Evolutionary conservation across 2,329 filamentous ascomycete genomes (phyloP).

Genomic region (Esteya vermicola): DNA sequence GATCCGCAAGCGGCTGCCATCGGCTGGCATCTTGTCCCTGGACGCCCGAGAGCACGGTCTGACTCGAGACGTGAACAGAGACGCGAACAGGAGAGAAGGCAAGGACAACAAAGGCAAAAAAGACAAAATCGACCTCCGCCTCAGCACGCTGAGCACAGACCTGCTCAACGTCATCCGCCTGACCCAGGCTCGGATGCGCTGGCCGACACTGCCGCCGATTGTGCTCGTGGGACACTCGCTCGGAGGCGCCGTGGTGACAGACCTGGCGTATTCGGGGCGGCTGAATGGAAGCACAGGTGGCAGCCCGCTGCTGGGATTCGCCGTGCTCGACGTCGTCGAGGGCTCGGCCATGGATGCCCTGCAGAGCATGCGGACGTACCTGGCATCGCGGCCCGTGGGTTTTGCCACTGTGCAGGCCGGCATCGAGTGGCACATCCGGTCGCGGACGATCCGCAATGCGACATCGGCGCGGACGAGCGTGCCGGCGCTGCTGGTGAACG

Average conservation of each 20-base stretch:
- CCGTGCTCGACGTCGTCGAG: constrained; percentile 89
- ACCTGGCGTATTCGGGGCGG: constrained; percentile 55
- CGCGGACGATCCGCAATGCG: constrained; percentile 71
- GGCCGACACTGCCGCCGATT: constrained; percentile 58
- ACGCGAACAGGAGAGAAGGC: too few species aligned
- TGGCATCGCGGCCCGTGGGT: constrained; percentile 63
- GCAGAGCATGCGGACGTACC: constrained; percentile 84
- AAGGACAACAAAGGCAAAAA: too few species aligned
- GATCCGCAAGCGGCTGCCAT: constrained; percentile 61
- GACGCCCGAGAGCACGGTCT: constrained; percentile 82
- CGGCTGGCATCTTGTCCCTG: constrained; percentile 68
- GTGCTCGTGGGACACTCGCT: constrained; percentile 85
- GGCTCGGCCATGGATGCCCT: constrained; percentile 90
- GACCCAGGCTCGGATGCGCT: constrained; percentile 54
- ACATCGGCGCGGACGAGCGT: constrained; percentile 79
- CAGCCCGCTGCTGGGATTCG: constrained; percentile 56
- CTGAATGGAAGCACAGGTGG: too few species aligned
- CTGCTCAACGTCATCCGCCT: constrained; percentile 54
- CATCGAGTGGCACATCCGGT: constrained; percentile 88
- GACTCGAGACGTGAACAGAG: too few species aligned
- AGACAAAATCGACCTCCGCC: constrained; percentile 45
- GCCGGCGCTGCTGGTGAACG: constrained; percentile 54
- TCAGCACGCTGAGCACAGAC: constrained; percentile 61
- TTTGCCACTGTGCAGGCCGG: constrained; percentile 68
- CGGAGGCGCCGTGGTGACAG: constrained; percentile 79